phyloP scores from a whole-genome alignment of 176 grass and related monocot genomes.

The Cenchrus americanus region DNA sequence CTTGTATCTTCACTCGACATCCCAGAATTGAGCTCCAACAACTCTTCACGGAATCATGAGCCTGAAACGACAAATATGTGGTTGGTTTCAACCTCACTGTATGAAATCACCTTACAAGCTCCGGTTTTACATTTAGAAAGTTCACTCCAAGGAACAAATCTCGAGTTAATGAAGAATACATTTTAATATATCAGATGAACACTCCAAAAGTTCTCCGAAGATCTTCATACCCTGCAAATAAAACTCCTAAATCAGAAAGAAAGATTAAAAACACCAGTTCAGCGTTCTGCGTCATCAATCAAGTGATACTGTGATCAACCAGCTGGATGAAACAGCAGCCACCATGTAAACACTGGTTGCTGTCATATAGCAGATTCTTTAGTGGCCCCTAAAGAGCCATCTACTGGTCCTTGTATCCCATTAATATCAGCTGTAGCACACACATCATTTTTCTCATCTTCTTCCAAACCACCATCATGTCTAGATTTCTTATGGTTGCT shows the following conservation, averaged over 20 bases:
- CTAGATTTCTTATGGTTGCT: slow-evolving; percentile 57
- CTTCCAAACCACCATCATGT: slow-evolving; percentile 38
- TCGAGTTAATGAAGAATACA: slow-evolving; percentile 48
- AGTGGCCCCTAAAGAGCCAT: slow-evolving; percentile 28
- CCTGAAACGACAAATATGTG: slow-evolving; percentile 80
- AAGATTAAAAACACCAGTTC: slow-evolving; percentile 53
- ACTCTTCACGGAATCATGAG: slow-evolving; percentile 38
- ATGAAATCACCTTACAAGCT: slow-evolving; percentile 56
- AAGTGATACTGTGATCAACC: slow-evolving; percentile 27
- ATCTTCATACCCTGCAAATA: slow-evolving; percentile 81
- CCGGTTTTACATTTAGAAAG: slow-evolving; percentile 49
- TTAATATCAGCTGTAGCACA: slow-evolving; percentile 23
- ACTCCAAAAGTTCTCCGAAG: slow-evolving; percentile 46
- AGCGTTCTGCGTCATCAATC: slow-evolving; percentile 46
- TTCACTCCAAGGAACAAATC: slow-evolving; percentile 41
- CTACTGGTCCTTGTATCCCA: slow-evolving; percentile 40
- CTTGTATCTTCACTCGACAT: slow-evolving; percentile 53
- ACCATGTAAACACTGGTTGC: slow-evolving; percentile 35
- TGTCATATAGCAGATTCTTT: slow-evolving; percentile 42
- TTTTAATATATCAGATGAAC: slow-evolving; percentile 54
- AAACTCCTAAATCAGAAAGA: slow-evolving; percentile 77
- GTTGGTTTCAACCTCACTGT: slow-evolving; percentile 53
- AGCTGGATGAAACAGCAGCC: slow-evolving; percentile 35
- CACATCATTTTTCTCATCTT: slow-evolving; percentile 44
- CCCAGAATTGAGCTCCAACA: slow-evolving; percentile 60